phyloP scores from a whole-genome alignment of 1,139 yeast genomes.

The Magnusiomyces paraingens region DNA sequence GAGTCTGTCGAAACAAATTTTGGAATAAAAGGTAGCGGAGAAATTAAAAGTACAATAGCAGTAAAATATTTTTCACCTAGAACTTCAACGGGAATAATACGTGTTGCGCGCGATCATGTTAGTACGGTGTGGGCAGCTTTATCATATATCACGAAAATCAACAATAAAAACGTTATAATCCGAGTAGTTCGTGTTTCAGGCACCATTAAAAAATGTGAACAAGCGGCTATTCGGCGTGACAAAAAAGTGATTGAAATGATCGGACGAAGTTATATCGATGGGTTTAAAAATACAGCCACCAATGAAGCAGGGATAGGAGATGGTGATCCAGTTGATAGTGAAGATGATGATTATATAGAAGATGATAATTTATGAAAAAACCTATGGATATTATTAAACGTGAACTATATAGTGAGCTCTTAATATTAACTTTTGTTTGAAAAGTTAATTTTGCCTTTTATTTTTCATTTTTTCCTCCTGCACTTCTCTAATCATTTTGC shows the following conservation, averaged over 20 bases:
- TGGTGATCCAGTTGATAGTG: not conserved
- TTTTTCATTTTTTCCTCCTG: constrained; percentile 13
- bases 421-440: not conserved
- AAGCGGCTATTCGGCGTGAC: constrained; percentile 40
- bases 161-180: constrained; percentile 48
- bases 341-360: not conserved
- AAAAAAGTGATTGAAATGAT: constrained; percentile 27
- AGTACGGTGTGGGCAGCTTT: constrained; percentile 64
- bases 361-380: not conserved
- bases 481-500: constrained; percentile 26
- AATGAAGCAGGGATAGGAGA: not conserved
- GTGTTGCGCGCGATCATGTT: constrained; percentile 64
- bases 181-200: constrained; percentile 73
- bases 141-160: constrained; percentile 52
- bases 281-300: not conserved
- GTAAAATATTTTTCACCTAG: constrained; percentile 74
- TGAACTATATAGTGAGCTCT: not conserved
- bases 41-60: constrained; percentile 48
- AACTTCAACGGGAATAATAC: constrained; percentile 79
- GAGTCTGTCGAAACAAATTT: constrained; percentile 52
- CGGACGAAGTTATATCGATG: not conserved
- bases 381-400: no score
- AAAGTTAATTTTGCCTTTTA: not conserved
- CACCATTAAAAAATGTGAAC: constrained; percentile 79
- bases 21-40: constrained; percentile 77